A percentile compares a stretch with the other conserved stretches of the same genome.
phyloP scores from a whole-genome alignment of 306 rosid genomes.

The Delonix regia region DNA sequence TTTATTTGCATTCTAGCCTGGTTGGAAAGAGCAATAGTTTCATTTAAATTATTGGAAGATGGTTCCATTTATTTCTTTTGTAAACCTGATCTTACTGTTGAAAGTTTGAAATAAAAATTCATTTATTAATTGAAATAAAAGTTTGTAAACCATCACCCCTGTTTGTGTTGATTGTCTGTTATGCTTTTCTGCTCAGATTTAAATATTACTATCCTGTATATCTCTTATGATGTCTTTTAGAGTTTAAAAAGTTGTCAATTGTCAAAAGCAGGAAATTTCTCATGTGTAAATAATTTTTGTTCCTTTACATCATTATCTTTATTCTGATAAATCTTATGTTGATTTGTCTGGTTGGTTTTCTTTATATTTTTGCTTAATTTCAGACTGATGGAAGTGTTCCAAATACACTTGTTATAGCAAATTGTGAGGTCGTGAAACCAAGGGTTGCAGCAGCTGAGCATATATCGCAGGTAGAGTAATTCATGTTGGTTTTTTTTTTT shows the following conservation, averaged over 20 bases:
- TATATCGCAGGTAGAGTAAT: constrained; percentile 61
- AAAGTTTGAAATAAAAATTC: background rate
- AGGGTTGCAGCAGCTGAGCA: constrained; percentile 97
- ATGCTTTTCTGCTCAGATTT: background rate
- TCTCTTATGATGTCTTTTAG: background rate
- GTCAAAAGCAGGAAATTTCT: background rate
- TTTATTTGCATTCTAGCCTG: background rate
- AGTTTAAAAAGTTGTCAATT: background rate
- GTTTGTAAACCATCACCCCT: background rate
- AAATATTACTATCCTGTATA: background rate
- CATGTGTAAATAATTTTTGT: background rate
- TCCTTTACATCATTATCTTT: background rate
- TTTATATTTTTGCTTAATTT: background rate
- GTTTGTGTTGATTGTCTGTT: background rate
- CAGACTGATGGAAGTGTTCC: constrained; percentile 96
- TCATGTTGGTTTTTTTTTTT: too few relatives aligned
- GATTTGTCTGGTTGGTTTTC: background rate
- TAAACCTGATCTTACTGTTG: background rate
- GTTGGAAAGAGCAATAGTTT: background rate
- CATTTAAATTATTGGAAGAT: background rate
- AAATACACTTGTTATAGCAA: constrained; percentile 88
- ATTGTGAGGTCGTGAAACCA: constrained; percentile 83
- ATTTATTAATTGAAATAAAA: background rate
- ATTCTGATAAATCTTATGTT: background rate
- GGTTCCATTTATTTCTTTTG: background rate